Evolutionary conservation across 768 basidiomycete genomes (phyloP).

Genomic region (Epithele typhae): DNA sequence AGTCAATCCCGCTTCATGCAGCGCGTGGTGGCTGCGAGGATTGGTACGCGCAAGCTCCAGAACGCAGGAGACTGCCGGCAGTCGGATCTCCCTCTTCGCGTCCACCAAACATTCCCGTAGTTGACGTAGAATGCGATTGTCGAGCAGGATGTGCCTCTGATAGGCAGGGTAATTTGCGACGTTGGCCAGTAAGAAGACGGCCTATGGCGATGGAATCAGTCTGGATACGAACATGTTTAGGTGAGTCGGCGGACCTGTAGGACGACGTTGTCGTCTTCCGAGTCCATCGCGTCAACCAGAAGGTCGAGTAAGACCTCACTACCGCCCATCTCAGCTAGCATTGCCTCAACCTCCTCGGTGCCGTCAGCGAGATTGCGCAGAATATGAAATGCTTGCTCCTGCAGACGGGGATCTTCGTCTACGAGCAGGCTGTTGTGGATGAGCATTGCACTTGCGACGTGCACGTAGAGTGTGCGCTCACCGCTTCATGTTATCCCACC

Average conservation of each 20-base stretch:
- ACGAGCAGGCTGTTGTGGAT: conserved; percentile 42
- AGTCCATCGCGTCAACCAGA: conserved; percentile 46
- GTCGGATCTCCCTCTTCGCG: conserved; percentile 50
- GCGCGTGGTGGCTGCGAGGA: conserved; percentile 30
- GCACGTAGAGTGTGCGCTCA: conserved; percentile 26
- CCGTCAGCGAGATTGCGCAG: conserved; percentile 64
- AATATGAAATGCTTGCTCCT: conserved; percentile 70
- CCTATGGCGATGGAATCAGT: conserved; percentile 30
- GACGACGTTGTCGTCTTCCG: conserved; percentile 48
- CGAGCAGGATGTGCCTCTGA: conserved; percentile 48
- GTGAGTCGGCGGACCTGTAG: conserved; percentile 42
- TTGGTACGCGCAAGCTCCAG: conserved; percentile 48
- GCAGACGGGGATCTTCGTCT: conserved; percentile 49
- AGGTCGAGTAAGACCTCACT: conserved; percentile 39
- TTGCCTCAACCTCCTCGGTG: conserved; percentile 57
- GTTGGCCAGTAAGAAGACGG: conserved; percentile 62
- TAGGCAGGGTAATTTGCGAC: conserved; percentile 54
- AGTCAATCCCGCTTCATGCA: conserved; percentile 42
- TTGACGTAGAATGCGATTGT: conserved; percentile 46
- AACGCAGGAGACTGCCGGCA: conserved; percentile 59
- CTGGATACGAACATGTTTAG: not conserved
- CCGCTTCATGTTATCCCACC: conserved; percentile 59
- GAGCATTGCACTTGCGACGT: not conserved
- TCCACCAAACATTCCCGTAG: conserved; percentile 60
- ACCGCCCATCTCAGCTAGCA: conserved; percentile 51